A percentile compares a stretch with the other conserved stretches of the same genome.
Conservation (phyloP, 257 asterid species). For the Plectranthus barbatus region DNA sequence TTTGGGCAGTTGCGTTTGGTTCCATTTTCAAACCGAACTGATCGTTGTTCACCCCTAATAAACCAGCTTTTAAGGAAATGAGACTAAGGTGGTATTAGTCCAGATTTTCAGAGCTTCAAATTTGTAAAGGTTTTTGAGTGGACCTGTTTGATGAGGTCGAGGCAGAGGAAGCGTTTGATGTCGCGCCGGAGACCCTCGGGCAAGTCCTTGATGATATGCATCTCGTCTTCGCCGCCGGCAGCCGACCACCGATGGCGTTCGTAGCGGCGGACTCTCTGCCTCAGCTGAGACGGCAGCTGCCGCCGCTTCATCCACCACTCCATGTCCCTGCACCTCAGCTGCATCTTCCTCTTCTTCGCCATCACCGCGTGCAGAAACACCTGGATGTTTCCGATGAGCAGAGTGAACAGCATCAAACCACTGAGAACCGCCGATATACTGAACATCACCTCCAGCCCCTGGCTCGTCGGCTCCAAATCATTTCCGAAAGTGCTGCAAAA, state of each 20-base stretch:
- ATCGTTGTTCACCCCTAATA: too few species aligned
- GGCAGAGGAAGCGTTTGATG: slow-evolving; percentile 82
- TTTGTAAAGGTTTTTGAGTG: too few species aligned
- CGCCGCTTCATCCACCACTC: slow-evolving; percentile 99
- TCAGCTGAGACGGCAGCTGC: slow-evolving; percentile 66
- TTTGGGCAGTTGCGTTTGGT: too few species aligned
- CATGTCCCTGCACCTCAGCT: slow-evolving; percentile 80
- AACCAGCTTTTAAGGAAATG: too few species aligned
- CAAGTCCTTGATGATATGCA: slow-evolving; percentile 61
- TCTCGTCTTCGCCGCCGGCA: slow-evolving; percentile 80
- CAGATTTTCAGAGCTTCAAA: too few species aligned
- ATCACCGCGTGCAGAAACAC: slow-evolving; percentile 89
- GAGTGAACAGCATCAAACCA: slow-evolving; percentile 84
- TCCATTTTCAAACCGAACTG: too few species aligned
- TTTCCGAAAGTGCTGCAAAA: slow-evolving; percentile 82
- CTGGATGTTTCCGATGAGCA: slow-evolving; percentile 91
- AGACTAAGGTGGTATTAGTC: too few species aligned
- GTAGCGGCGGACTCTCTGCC: slow-evolving; percentile 73
- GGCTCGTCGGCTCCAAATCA: slow-evolving; percentile 82
- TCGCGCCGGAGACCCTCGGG: slow-evolving; percentile 94
- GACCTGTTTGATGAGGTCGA: slow-evolving; percentile 76
- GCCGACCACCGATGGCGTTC: slow-evolving; percentile 71
- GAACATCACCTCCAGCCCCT: slow-evolving; percentile 78
- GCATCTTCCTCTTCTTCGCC: slow-evolving; percentile 93
- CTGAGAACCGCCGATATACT: slow-evolving; percentile 74